A percentile compares a stretch with the other conserved stretches of the same genome.
Evolutionary conservation across 2,329 filamentous ascomycete species (phyloP).

Genomic region (Teratosphaeria zuluensis): DNA sequence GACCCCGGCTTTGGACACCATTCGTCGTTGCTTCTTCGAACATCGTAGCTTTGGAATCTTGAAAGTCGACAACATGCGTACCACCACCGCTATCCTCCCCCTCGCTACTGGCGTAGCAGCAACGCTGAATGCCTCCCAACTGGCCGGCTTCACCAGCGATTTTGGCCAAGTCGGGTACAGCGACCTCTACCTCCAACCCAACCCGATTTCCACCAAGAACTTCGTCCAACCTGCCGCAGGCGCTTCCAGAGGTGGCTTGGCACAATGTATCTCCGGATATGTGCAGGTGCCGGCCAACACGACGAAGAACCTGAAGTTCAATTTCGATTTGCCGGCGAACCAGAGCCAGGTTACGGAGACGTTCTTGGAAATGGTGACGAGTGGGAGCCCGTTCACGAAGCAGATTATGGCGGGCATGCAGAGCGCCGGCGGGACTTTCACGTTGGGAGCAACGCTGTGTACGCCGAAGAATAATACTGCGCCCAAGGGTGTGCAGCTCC

Average conservation of each 20-base stretch:
- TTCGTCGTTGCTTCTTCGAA: too few species aligned
- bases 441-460: conserved; percentile 2
- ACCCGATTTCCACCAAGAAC: background rate
- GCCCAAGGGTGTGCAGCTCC: conserved; percentile 26
- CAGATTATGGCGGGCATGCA: background rate
- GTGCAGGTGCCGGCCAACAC: conserved; percentile 17
- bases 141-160: background rate
- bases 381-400: conserved; percentile 12
- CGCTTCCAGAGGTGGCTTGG: conserved; percentile 16
- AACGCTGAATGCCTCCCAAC: background rate
- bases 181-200: background rate
- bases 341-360: conserved; percentile 20
- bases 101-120: background rate
- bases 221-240: conserved; percentile 12
- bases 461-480: background rate
- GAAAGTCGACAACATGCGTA: background rate
- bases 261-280: conserved; percentile 20
- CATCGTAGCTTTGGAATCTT: background rate
- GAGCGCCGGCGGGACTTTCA: background rate
- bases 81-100: background rate
- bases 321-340: conserved; percentile 17
- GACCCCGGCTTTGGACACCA: too few species aligned
- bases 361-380: conserved; percentile 9
- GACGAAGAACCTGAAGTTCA: conserved; percentile 19
- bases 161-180: background rate